Conservation (phyloP, 768 basidiomycete genomes). For the Nidularia sp. region DNA sequence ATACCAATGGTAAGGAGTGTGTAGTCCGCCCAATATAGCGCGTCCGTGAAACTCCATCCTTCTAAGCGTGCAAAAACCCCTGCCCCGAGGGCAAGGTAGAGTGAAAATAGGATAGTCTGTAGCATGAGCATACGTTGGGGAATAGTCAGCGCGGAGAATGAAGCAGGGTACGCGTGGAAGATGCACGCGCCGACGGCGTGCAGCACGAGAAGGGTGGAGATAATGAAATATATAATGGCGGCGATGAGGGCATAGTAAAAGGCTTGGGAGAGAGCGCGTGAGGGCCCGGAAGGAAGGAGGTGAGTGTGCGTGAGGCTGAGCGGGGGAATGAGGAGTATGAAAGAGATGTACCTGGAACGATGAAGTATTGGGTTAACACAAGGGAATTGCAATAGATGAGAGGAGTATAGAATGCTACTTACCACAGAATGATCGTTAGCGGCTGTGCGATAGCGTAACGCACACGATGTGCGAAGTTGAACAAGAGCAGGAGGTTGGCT, state of each 20-base stretch:
- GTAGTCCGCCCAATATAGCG: constrained; percentile 38
- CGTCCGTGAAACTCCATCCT: constrained; percentile 32
- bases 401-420: neutral
- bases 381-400: neutral
- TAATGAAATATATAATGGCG: constrained; percentile 18
- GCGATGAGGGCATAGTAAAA: constrained; percentile 35
- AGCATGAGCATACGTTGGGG: constrained; percentile 40
- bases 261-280: constrained; percentile 24
- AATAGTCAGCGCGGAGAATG: constrained; percentile 28
- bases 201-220: constrained; percentile 24
- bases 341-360: constrained; percentile 27
- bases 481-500: constrained; percentile 29
- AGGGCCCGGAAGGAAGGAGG: constrained; percentile 3
- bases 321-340: constrained; percentile 27
- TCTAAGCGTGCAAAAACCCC: constrained; percentile 30
- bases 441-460: constrained; percentile 30
- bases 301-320: constrained; percentile 19
- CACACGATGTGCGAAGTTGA: constrained; percentile 33
- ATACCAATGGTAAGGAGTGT: constrained; percentile 37
- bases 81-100: constrained; percentile 34
- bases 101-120: constrained; percentile 31
- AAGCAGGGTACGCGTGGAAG: constrained; percentile 30
- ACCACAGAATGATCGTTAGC: constrained; percentile 33
- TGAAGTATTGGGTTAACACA: too few relatives aligned
- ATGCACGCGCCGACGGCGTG: constrained; percentile 20